Evolutionary conservation across 1,284 basidiomycete genomes (phyloP).

Genomic region (Fomitopsis betulina): DNA sequence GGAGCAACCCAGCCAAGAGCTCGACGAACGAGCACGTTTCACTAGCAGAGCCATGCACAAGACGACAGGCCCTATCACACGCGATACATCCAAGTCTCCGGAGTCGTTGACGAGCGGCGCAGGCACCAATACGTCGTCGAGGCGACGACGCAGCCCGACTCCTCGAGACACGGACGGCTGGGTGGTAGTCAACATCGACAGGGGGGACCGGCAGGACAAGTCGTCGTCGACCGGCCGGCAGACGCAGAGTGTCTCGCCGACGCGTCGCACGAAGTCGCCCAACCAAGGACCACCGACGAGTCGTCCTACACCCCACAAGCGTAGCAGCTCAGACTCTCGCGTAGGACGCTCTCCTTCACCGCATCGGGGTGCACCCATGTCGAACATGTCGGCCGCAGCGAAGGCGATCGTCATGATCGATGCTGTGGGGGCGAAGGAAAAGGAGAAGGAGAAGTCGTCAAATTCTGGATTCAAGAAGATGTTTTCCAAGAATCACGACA

Average conservation of each 20-base stretch:
- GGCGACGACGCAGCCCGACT: constrained; percentile 12
- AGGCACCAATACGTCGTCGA: neutral
- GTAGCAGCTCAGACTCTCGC: constrained; percentile 25
- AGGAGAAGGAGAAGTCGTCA: constrained; percentile 22
- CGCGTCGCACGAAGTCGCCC: constrained; percentile 4
- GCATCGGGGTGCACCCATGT: constrained; percentile 12
- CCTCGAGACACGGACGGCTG: constrained; percentile 36
- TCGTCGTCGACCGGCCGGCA: constrained; percentile 8
- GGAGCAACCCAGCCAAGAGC: constrained; percentile 24
- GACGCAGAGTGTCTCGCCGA: constrained; percentile 4
- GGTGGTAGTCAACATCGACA: constrained; percentile 64
- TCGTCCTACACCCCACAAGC: constrained; percentile 13
- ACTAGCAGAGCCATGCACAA: neutral
- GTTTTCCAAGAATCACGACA: constrained; percentile 15
- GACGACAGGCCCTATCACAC: constrained; percentile 2
- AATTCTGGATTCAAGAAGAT: constrained; percentile 22
- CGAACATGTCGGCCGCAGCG: constrained; percentile 40
- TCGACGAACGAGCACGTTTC: constrained; percentile 11
- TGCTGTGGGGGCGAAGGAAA: constrained; percentile 45
- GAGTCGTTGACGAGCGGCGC: constrained; percentile 9
- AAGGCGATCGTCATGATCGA: constrained; percentile 61
- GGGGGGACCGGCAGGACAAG: constrained; percentile 13
- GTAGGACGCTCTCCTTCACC: constrained; percentile 11
- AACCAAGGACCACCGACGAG: neutral
- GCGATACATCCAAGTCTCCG: constrained; percentile 10